Conservation (phyloP, 768 basidiomycete species). For the Boletus edulis region DNA sequence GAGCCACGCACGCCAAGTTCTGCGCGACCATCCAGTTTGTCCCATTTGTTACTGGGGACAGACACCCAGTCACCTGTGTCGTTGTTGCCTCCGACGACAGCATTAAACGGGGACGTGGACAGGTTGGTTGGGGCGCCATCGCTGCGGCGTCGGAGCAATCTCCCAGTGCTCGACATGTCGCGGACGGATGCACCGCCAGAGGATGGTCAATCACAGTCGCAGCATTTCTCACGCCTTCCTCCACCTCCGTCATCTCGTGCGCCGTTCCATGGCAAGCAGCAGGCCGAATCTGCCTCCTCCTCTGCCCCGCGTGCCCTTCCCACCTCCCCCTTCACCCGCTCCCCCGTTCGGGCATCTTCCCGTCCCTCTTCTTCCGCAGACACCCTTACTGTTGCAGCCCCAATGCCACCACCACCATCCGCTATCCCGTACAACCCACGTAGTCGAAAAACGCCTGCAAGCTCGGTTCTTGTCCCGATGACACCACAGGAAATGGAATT, state of each 20-base stretch:
- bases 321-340: conserved; percentile 29
- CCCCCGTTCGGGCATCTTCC: conserved; percentile 26
- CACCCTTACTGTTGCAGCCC: conserved; percentile 22
- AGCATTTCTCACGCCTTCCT: conserved; percentile 26
- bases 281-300: conserved; percentile 23
- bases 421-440: conserved; percentile 63
- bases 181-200: conserved; percentile 24
- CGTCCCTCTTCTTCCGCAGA: conserved; percentile 38
- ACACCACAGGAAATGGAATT: conserved; percentile 58
- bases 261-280: conserved; percentile 19
- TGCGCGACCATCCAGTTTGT: conserved; percentile 43
- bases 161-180: conserved; percentile 33
- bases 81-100: conserved; percentile 9
- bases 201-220: conserved; percentile 20
- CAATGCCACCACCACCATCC: conserved; percentile 28
- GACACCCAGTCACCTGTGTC: conserved; percentile 25
- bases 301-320: conserved; percentile 24
- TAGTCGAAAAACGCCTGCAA: conserved; percentile 57
- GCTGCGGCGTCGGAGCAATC: conserved; percentile 29
- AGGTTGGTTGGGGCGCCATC: conserved; percentile 24
- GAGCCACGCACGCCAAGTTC: conserved; percentile 35
- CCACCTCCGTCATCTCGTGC: conserved; percentile 19
- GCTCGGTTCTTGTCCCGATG: conserved; percentile 63
- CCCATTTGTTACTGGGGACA: conserved; percentile 36
- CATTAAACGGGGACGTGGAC: conserved; percentile 24